Evolutionary conservation across 73 alveolate genomes (phyloP), one percentile per base, ranked within the genome.

Genomic region (Symbiodinium natans): DNA sequence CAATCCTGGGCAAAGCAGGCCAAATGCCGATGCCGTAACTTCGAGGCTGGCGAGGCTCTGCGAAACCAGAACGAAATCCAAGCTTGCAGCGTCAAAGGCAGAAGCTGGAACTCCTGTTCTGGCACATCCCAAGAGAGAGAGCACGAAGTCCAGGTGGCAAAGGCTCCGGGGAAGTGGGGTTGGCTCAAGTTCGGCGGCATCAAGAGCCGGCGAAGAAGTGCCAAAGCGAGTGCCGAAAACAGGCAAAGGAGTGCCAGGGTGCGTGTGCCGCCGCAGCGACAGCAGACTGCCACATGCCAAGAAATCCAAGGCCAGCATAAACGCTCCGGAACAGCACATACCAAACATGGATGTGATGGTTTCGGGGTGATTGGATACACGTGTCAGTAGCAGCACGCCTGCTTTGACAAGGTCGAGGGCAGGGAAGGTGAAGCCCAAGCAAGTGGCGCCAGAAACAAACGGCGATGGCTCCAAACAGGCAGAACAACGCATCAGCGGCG

Each of bases 261-360:
- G 3, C 19, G 56, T 21, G 23, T 31, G 46, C 29, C 38, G 39
- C 39, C 93, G 93, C 92, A n/a, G 41, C 8, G 75, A 43, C 34
- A n/a, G 73, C 40, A n/a, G 34, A 31, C 34, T 36, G 27, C 52
- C 92, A 43, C 46, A 27, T 7, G 46, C n/a, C 92, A 83, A 36
- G 75, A 19, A 31, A 68, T 83, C 92, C 74, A 83, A 42, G 40
- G 75, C n/a, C 92, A 83, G 23, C 92, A 83, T 17, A 17, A 42
- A n/a, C 15, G 41, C 75, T 41, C 29, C 84, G 21, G 84, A 59
- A 41, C 46, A 39, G 52, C 31, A 25, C 39, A 42, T 42, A 27
- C 77, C 92, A 42, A 41, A 21, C 23, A 74, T 74, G 29, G 15
- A n/a, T 39, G 36, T 25, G 84, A 31, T 8, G 25, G 40, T n/a